Base-by-base conservation (phyloP, 139 green algal species). In the Chlorella sp. region DNA sequence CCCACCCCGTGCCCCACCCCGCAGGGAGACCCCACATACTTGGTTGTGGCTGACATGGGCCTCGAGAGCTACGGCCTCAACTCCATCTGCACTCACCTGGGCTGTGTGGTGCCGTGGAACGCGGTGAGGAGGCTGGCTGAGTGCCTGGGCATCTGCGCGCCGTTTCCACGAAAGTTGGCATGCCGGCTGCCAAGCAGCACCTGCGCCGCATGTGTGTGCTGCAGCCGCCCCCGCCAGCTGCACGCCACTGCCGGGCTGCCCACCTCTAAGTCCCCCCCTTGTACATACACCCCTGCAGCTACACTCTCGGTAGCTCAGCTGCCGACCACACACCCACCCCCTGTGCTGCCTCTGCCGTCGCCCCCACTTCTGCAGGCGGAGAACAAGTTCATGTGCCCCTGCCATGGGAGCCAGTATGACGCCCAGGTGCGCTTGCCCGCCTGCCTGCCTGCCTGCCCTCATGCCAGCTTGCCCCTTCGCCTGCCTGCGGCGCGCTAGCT, bases 331-430 rank as follows among this genome's bases (percentile, higher is more conserved):
- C 53, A 24, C 36, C 32, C 21, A 5, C 14, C 82, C 22, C 19
- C 36, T 37, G 81, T 36, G 19, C n/a, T 3, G 36, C n/a, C n/a
- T 37, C n/a, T 81, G 83, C n/a, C 42, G 32, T 26, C 80, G 39
- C n/a, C 40, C 53, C 57, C 32, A 76, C 26, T 0, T 76, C 2
- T 89, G 81, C 93, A 97, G 94, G 97, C 96, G 71, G 97, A 99
- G 96, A 99, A 99, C 94, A 99, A 99, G 97, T 99, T 99, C 96
- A 99, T 97, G 95, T 99, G 98, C 97, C 98, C 98, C 37, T 99
- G 98, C 96, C 98, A 99, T 92, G 98, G 98, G 81, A 99, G 96
- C 42, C 98, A 99, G 93, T 99, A 99, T 94, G 97, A 99, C 92
- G 68, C 81, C 42, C 91, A 98, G 92, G 98, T 95, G 96, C 94